Evolutionary conservation across 139 green algal genomes (phyloP), one percentile per base, ranked within the genome.

Genomic region (Coelastrella sp.): DNA sequence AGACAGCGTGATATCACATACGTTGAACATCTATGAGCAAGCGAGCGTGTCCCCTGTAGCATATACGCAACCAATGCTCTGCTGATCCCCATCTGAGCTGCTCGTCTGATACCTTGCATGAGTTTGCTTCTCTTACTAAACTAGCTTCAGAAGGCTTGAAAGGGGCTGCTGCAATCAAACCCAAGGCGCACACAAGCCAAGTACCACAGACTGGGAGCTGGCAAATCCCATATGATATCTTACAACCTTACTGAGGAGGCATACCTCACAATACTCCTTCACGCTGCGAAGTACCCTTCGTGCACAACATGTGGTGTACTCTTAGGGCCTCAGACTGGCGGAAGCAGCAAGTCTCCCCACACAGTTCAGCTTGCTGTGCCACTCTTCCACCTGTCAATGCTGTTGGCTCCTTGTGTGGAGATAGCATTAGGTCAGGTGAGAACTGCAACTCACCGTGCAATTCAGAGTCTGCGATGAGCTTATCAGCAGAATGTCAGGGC

Each of bases 341-440:
- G 85, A 56, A 63, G 68, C 49, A 58, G 73, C 90, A 82, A 88
- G 75, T 56, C 65, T 10, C 8, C 19, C 17, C 63, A 24, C 24
- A 63, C 61, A 8, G 82, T 91, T 6, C 79, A 49, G 0, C 89
- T 95, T 70, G 95, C 93, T 20, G 49, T 98, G 6, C 96, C 96
- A 8, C 81, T 98, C 15, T 94, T 95, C 85, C 96, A 98, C 90
- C 89, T 56, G 65, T 94, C 90, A 66, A 84, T 95, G 24, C 92
- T 87, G 6, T 80, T 97, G 8, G 92, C 95, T 6, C 91, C 94
- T 3, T 84, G 91, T 14, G 79, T 97, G 6, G 96, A 97, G 72
- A 91, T 90, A 14, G 96, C 76, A 6, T 63, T 87, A 17, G n/a
- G 82, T 68, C 91, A 96, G 95, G 87, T 95, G 25, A 63, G 68